A percentile compares a stretch with the other conserved stretches of the same genome.
Conservation (phyloP, 495 filamentous ascomycete genomes). For the Chaetomium tenue region DNA sequence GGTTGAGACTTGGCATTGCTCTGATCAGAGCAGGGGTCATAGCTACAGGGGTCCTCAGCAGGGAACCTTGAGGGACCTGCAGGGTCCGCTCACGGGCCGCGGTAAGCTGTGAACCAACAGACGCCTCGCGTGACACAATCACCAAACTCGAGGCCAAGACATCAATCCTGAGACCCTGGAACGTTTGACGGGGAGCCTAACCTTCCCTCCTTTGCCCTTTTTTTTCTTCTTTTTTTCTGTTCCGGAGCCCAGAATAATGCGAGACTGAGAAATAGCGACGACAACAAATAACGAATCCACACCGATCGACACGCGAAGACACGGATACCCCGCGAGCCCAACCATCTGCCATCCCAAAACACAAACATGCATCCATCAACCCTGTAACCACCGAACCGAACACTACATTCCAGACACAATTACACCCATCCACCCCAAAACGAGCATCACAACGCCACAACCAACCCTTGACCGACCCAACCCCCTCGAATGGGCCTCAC, state of each 20-base stretch:
- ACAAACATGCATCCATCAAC: constrained; percentile 19
- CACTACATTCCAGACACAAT: neutral
- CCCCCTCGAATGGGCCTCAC: constrained; percentile 23
- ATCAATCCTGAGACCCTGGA: neutral
- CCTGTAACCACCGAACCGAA: constrained; percentile 8
- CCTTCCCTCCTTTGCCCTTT: neutral
- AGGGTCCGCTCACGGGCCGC: neutral
- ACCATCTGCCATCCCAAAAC: constrained; percentile 3
- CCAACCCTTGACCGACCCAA: neutral
- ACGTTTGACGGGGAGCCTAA: neutral
- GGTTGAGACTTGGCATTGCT: neutral
- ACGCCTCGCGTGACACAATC: constrained; percentile 17
- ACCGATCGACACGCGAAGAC: neutral
- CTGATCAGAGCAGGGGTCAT: neutral
- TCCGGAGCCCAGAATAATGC: neutral
- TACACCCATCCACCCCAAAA: no score
- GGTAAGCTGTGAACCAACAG: constrained; percentile 13
- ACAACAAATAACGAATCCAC: neutral
- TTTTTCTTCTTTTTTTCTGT: neutral
- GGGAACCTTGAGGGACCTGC: constrained; percentile 6
- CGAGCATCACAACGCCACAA: no score
- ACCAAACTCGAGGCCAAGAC: constrained; percentile 5
- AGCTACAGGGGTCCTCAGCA: constrained; percentile 10
- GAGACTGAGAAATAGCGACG: neutral
- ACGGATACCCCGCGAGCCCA: constrained; percentile 7